phyloP scores from a whole-genome alignment of 257 asterid genomes.

The Leptodermis oblonga region DNA sequence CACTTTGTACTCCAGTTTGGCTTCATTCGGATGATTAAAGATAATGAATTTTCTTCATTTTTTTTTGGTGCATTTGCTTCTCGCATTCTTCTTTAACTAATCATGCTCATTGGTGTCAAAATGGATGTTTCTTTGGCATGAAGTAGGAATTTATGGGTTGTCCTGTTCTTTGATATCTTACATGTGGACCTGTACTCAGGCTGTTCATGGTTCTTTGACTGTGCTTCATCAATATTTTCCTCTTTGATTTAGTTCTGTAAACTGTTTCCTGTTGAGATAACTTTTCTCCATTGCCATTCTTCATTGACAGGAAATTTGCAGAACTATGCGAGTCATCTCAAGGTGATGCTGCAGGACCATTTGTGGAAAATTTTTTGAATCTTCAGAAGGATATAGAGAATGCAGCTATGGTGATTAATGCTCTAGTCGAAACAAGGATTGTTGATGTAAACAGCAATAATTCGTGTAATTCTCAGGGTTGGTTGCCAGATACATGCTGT shows the following conservation, averaged over 20 bases:
- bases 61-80: too few species aligned
- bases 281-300: not conserved
- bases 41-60: not conserved
- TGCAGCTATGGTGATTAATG: conserved; percentile 28
- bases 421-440: conserved; percentile 27
- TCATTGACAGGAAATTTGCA: conserved; percentile 52
- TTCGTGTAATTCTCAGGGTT: conserved; percentile 10
- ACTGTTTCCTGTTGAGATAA: not conserved
- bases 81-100: not conserved
- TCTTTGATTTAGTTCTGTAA: not conserved
- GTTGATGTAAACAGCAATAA: conserved; percentile 26
- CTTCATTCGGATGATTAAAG: not conserved
- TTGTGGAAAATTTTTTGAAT: conserved; percentile 61
- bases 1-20: too few species aligned
- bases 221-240: not conserved
- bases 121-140: not conserved
- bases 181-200: not conserved
- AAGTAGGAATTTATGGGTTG: not conserved
- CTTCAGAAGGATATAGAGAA: conserved; percentile 50
- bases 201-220: not conserved
- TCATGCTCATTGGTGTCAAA: not conserved
- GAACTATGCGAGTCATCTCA: conserved; percentile 55
- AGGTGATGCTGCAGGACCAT: conserved; percentile 44
- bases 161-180: not conserved
- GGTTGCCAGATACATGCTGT: conserved; percentile 19